phyloP scores from a whole-genome alignment of 805 yeast genomes.

The Debaryomyces hansenii region DNA sequence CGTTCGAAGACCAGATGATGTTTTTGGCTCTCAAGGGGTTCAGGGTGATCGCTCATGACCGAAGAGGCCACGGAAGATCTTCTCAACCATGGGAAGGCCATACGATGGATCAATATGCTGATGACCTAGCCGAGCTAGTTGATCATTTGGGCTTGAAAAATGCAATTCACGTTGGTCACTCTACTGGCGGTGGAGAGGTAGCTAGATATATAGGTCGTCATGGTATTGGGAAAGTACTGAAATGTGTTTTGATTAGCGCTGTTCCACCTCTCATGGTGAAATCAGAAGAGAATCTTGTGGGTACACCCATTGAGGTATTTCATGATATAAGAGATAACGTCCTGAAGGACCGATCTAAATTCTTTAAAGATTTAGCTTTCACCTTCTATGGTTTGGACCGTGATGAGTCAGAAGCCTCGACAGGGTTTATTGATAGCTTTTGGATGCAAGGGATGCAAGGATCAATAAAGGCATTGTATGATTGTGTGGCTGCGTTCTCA shows the following conservation, averaged over 20 bases:
- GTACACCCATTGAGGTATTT: slow-evolving; percentile 13
- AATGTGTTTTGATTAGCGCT: slow-evolving; percentile 15
- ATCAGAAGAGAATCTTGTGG: slow-evolving; percentile 9
- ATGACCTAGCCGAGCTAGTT: slow-evolving; percentile 16
- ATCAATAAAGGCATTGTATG: slow-evolving; percentile 13
- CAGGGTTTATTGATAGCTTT: slow-evolving; percentile 13
- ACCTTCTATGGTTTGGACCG: slow-evolving; percentile 12
- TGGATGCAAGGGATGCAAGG: slow-evolving; percentile 18
- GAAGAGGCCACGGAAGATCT: slow-evolving; percentile 17
- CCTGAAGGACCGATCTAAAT: slow-evolving; percentile 13
- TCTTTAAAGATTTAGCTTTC: slow-evolving; percentile 14
- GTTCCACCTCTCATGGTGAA: slow-evolving; percentile 16
- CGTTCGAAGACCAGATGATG: slow-evolving; percentile 16
- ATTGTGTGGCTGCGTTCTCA: slow-evolving; percentile 14
- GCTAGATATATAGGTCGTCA: slow-evolving; percentile 14
- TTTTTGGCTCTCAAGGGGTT: slow-evolving; percentile 15
- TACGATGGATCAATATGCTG: slow-evolving; percentile 17
- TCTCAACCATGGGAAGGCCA: slow-evolving; percentile 18
- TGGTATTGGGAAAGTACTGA: slow-evolving; percentile 11
- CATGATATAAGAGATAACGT: slow-evolving; percentile 12
- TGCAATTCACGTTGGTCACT: slow-evolving; percentile 14
- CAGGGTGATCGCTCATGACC: slow-evolving; percentile 16
- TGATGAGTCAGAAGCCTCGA: slow-evolving; percentile 5
- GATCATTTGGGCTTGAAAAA: slow-evolving; percentile 11
- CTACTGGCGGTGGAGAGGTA: slow-evolving; percentile 20